Evolutionary conservation across 345 rosid species (phyloP), one percentile per base, ranked within the genome.

Genomic region (Dimocarpus longan): DNA sequence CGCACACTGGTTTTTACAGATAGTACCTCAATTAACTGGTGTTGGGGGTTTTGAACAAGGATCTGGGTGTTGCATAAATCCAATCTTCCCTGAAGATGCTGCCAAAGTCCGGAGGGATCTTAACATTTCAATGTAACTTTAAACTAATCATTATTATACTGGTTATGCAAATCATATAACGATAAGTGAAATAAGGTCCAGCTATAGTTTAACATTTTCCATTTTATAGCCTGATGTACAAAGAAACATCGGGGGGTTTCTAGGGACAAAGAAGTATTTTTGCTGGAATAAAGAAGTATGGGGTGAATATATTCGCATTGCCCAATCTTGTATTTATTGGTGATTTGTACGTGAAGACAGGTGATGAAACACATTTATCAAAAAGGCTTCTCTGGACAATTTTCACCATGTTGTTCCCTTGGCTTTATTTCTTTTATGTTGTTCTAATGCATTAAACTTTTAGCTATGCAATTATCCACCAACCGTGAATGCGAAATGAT

Each of bases 41-140:
- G 89, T 89, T 1, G 99, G 88, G n/a, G 99, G 99, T 4, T 95
- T 95, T 79, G 98, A 93, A 83, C 85, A 91, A 0, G 95, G 92
- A 59, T 65, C 89, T 0, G 97, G 97, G 24, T 96, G 99, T 79
- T 91, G 86, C 84, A 92, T 96, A 52, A 96, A 96, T 80, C 95
- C 95, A 43, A 91, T 94, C 83, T 94, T 91, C 73, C 92, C 97
- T 0, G 94, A 94, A 87, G 99, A 89, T 79, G 98, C 94, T 24
- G 92, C 95, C 6, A 84, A 91, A 80, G 85, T 96, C 76, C 50
- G 91, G 76, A 84, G 90, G 78, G 97, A 91, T 82, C 90, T 92
- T 76, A 79, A 80, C 68, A 78, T 88, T 26, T 26, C 28, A 26
- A 26, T 26, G 28, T 26, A 26, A 26, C 28, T 26, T 26, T 26